Evolutionary conservation across 202 grass and related monocot genomes (phyloP).

Genomic region (Saccharum hybrid): DNA sequence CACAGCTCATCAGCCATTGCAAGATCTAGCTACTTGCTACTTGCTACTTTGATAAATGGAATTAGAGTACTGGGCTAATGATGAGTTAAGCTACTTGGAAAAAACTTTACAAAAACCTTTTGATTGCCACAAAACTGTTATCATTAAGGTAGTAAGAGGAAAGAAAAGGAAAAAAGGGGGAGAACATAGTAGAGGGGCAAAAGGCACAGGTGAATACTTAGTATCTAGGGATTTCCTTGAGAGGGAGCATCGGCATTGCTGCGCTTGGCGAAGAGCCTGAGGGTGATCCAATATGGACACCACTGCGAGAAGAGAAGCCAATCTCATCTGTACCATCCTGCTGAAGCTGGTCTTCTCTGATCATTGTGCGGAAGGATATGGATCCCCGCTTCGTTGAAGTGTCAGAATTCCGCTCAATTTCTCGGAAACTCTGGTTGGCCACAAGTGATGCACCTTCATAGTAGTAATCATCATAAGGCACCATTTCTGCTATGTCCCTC

Average conservation of each 20-base stretch:
- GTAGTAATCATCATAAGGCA: slow-evolving; percentile 97
- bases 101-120: slow-evolving; percentile 97
- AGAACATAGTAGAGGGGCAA: slow-evolving; percentile 50
- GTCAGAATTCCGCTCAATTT: slow-evolving; percentile 77
- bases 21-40: slow-evolving; percentile 58
- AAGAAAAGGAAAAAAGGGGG: slow-evolving; percentile 33
- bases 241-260: slow-evolving; percentile 79
- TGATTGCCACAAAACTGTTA: slow-evolving; percentile 99
- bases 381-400: slow-evolving; percentile 84
- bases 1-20: slow-evolving; percentile 54
- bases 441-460: slow-evolving; percentile 67
- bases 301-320: slow-evolving; percentile 51
- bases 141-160: slow-evolving; percentile 77
- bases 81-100: slow-evolving; percentile 53
- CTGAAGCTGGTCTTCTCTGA: slow-evolving; percentile 67
- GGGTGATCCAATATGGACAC: slow-evolving; percentile 57
- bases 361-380: slow-evolving; percentile 96
- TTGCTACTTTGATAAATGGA: slow-evolving; percentile 58
- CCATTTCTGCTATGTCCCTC: slow-evolving; percentile 62
- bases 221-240: slow-evolving; percentile 84
- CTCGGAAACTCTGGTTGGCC: slow-evolving; percentile 68
- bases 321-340: slow-evolving; percentile 52
- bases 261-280: slow-evolving; percentile 63
- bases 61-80: slow-evolving; percentile 54
- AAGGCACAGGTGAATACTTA: slow-evolving; percentile 59